These are phyloP conservation scores for Epichloe typhina DNA, from an alignment of 2,329 filamentous ascomycete genomes.

Conservation along the genomic window DNA sequence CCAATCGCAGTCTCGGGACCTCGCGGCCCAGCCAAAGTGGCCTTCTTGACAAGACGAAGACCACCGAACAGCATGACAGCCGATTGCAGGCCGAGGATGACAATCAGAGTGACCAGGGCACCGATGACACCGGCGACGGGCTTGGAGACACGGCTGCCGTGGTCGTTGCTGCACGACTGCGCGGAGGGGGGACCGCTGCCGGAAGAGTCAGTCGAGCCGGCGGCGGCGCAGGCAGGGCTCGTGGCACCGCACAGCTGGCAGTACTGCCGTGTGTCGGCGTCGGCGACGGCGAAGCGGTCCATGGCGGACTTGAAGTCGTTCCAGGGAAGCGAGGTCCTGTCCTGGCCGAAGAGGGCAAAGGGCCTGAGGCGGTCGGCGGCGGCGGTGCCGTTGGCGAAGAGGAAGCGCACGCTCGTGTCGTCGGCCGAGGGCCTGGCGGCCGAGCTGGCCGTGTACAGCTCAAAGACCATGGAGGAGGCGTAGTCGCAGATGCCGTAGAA, in stretches of 20 bases:
- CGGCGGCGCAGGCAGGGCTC: constrained; percentile 47
- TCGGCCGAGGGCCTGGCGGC: constrained; percentile 26
- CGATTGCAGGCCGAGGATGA: constrained; percentile 32
- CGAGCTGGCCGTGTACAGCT: constrained; percentile 43
- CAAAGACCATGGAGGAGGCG: constrained; percentile 68
- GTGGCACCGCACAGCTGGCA: constrained; percentile 63
- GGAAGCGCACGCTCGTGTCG: constrained; percentile 46
- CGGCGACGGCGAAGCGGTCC: constrained; percentile 47
- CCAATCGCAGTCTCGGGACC: constrained; percentile 6
- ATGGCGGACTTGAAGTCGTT: constrained; percentile 51
- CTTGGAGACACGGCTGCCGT: constrained; percentile 41
- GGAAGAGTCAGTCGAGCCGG: constrained; percentile 10
- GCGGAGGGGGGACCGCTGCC: constrained; percentile 8
- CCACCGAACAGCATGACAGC: constrained; percentile 30
- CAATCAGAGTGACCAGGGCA: constrained; percentile 47
- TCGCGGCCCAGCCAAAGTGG: constrained; percentile 15
- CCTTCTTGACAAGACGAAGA: constrained; percentile 35
- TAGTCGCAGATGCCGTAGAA: constrained; percentile 78
- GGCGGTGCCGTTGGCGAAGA: constrained; percentile 47
- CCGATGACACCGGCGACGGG: constrained; percentile 74
- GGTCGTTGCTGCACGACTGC: constrained; percentile 10
- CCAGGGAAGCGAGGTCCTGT: constrained; percentile 48
- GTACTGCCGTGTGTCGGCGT: constrained; percentile 50
- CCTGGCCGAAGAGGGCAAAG: constrained; percentile 49
- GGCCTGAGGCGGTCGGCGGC: constrained; percentile 34